Evolutionary conservation across 2,329 filamentous ascomycete species (phyloP), one percentile per base, ranked within the genome.

Genomic region (Blastomyces parvus): DNA sequence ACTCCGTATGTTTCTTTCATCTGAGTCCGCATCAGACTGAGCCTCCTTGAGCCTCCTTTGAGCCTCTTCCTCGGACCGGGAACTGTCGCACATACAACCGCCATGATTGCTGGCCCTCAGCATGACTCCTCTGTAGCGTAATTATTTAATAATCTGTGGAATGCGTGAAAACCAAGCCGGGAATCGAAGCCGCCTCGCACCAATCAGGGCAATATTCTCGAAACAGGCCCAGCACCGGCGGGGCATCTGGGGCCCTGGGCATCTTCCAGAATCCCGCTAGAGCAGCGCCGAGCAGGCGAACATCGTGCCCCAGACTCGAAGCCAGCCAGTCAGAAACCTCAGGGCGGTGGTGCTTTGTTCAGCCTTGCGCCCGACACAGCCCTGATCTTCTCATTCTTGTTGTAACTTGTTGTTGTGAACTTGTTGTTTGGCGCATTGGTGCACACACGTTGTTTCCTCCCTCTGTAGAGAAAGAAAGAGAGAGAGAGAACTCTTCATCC

Each of bases 321-420:
- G 33, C 33, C 36, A 53, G 38, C 53, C 60, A 62, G 50, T 53
- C 33, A 42, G 33, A 56, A 27, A n/a, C 50, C 22, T 22, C 25
- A 17, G 33, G 30, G 8, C 27, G 11, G 38, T 42, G 17, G 17
- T 36, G 33, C 40, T 9, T 30, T 62, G 25, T 33, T 44, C 60
- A 62, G 60, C 60, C 60, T 62, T 62, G 48, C 60, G 60, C 60
- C 60, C 60, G 60, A 27, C 38, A 52, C 60, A 62, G 60, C 60
- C 60, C 50, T 36, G 42, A 7, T 30, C 17, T 13, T 14, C 33
- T 8, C 33, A 33, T 33, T 30, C 30, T 2, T 5, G 30, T 30
- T 2, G 30, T 30, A 2, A 30, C 5, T 30, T 40, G 4, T n/a
- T n/a, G n/a, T n/a, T n/a, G n/a, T n/a, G n/a, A 40, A 40, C 36